A percentile compares a stretch with the other conserved stretches of the same genome.
Conservation (phyloP, 495 filamentous ascomycete species). For the Penicillium riverlandense region DNA sequence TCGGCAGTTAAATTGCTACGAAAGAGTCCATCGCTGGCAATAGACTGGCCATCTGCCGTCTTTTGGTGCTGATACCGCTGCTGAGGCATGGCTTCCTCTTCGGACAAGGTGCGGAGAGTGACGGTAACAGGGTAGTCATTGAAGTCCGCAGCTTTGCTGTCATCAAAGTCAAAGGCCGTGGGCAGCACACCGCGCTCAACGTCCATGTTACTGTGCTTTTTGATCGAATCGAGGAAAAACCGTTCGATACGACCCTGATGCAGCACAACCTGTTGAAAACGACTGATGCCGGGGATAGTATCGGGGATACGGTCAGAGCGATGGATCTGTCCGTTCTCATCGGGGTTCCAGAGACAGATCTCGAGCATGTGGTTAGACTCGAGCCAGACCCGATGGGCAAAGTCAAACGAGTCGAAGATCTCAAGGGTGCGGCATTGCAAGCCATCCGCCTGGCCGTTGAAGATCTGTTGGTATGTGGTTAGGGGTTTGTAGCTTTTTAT, state of each 20-base stretch:
- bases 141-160: conserved; percentile 29
- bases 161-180: conserved; percentile 34
- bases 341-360: conserved; percentile 33
- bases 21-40: conserved; percentile 45
- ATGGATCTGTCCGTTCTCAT: conserved; percentile 39
- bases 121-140: conserved; percentile 48
- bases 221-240: conserved; percentile 45
- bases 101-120: conserved; percentile 33
- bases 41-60: not conserved
- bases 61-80: conserved; percentile 5
- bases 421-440: conserved; percentile 51
- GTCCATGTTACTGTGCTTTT: conserved; percentile 24
- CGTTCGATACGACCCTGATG: conserved; percentile 52
- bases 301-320: conserved; percentile 49
- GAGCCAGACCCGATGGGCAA: conserved; percentile 51
- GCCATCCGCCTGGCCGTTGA: conserved; percentile 55
- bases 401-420: conserved; percentile 57
- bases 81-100: conserved; percentile 33
- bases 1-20: conserved; percentile 47
- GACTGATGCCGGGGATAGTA: conserved; percentile 46
- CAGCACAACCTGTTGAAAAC: conserved; percentile 46
- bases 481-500: not conserved
- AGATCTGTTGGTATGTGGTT: conserved; percentile 11
- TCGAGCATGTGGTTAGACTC: conserved; percentile 53
- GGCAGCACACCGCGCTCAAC: conserved; percentile 43